Percentiles rank a stretch among this genome's conserved stretches.
Conservation (phyloP, 192 early-diverging fungal species). For the Lunasporangiospora selenospora region DNA sequence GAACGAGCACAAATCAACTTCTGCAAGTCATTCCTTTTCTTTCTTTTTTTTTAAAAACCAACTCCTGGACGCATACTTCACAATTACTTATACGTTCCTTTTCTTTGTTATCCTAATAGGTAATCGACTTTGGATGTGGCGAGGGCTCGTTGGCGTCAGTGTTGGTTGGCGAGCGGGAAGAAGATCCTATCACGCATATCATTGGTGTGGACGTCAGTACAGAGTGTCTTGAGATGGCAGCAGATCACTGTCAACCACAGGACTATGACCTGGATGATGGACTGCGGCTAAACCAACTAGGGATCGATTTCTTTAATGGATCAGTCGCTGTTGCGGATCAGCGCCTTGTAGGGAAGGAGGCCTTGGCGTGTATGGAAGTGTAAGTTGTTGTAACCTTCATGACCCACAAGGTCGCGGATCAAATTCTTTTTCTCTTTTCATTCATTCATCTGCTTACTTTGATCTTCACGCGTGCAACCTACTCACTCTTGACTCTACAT, state of each 20-base stretch:
- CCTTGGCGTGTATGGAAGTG: slow-evolving; percentile 83
- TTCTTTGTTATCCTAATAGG: slow-evolving; percentile 30
- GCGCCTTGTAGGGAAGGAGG: slow-evolving; percentile 68
- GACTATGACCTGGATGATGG: slow-evolving; percentile 58
- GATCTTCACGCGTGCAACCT: background rate
- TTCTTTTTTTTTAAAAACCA: background rate
- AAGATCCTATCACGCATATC: slow-evolving; percentile 63
- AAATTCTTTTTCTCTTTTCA: no score
- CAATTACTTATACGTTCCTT: background rate
- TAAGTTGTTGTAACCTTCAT: no score
- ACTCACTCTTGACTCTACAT: background rate
- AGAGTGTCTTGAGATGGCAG: slow-evolving; percentile 51
- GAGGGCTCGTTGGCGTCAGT: slow-evolving; percentile 76
- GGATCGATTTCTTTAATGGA: slow-evolving; percentile 73
- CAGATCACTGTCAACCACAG: slow-evolving; percentile 62
- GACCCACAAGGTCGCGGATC: no score
- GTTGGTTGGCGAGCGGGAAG: slow-evolving; percentile 57
- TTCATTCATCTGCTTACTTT: background rate
- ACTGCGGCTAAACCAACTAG: slow-evolving; percentile 65
- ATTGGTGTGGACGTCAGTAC: slow-evolving; percentile 76
- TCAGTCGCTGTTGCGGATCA: slow-evolving; percentile 56
- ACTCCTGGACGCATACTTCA: background rate
- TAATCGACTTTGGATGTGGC: slow-evolving; percentile 92
- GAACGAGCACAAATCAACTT: slow-evolving; percentile 52
- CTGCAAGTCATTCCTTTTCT: slow-evolving; percentile 41